Evolutionary conservation across 768 basidiomycete species (phyloP).

Genomic region (Floccularia luteovirens): DNA sequence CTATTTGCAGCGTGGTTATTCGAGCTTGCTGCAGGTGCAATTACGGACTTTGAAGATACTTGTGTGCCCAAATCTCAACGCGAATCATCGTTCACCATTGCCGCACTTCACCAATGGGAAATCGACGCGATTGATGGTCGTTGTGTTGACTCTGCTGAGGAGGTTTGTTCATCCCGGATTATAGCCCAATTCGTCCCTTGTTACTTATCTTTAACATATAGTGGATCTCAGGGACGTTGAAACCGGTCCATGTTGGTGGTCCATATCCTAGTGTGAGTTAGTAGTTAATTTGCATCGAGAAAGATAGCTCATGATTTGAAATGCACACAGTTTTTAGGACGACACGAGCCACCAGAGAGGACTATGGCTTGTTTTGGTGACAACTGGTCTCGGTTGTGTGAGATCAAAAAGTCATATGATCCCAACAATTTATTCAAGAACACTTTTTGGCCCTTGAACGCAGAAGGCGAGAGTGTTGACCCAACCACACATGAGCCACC

Average conservation of each 20-base stretch:
- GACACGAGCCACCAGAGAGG: constrained; percentile 56
- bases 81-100: constrained; percentile 76
- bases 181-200: constrained; percentile 4
- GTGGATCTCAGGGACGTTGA: constrained; percentile 77
- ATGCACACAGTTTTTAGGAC: constrained; percentile 74
- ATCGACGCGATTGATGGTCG: constrained; percentile 72
- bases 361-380: constrained; percentile 63
- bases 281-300: too few relatives aligned
- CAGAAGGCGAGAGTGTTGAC: constrained; percentile 44
- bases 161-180: constrained; percentile 31
- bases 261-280: constrained; percentile 75
- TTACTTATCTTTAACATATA: constrained; percentile 18
- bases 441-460: constrained; percentile 74
- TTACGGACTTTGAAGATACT: constrained; percentile 62
- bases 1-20: constrained; percentile 73
- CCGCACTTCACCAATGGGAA: constrained; percentile 91
- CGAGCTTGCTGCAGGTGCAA: constrained; percentile 80
- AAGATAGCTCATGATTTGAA: too few relatives aligned
- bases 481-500: constrained; percentile 57
- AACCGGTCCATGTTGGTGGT: constrained; percentile 68
- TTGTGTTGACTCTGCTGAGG: constrained; percentile 80
- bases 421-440: constrained; percentile 71
- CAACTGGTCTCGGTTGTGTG: constrained; percentile 64
- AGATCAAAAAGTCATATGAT: constrained; percentile 72
- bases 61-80: constrained; percentile 76